Base-by-base conservation (phyloP, 768 basidiomycete species). In the Boletus vermiculosoides region DNA sequence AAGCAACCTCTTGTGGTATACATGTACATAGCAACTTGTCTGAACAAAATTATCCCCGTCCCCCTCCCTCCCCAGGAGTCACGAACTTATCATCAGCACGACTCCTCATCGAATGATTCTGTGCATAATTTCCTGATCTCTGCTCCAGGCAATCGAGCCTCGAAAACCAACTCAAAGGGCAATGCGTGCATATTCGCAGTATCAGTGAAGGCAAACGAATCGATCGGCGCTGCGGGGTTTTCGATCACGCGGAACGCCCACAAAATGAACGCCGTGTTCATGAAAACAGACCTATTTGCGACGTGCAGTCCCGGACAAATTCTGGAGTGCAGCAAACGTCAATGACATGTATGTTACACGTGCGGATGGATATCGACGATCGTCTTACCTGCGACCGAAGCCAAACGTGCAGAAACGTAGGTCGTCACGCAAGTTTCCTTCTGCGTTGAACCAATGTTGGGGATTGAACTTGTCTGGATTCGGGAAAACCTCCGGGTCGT, bases 221-320 rank as follows among this genome's bases (percentile, higher is more conserved):
- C 82, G 52, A 89, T 85, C 0, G 83, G 83, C 3, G 72, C 66
- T 2, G 66, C 61, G 0, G 80, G 76, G 55, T 84, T 80, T 31
- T 78, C 63, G 5, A 68, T 73, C 31, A 88, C 69, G 0, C 69
- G 76, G 73, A 87, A 88, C 0, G 84, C 80, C 84, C 85, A 87
- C 11, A 85, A 75, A 10, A 83, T 67, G 18, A 85, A 72, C 0
- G 85, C 83, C 0, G 84, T 81, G 61, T 83, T 87, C 46, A 88
- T 73, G 66, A 84, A 85, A 0, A 87, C 64, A 1, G 86, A 87
- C 13, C 66, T 56, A 15, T 75, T 64, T 10, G 69, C 67, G 15
- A 68, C 49, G 64, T 85, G 78, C 57, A 80, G 78, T 1, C 62
- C 63, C 3, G 63, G 63, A 45, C 63, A 64, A 22, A 55, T 55